phyloP scores from a whole-genome alignment of 345 rosid genomes.

The Iberis pinnata region DNA sequence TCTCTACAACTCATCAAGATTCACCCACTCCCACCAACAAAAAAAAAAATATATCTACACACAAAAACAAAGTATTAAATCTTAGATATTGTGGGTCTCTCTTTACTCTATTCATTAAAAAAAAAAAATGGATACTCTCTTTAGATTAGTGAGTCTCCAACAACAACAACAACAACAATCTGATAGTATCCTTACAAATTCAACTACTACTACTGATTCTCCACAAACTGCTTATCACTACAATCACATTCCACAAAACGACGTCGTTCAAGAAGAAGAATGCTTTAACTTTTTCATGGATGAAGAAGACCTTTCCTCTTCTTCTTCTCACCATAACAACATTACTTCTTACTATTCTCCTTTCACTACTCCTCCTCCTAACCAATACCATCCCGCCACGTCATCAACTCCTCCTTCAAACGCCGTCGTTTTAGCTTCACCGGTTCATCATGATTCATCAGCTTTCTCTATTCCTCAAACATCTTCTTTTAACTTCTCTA shows the following conservation, averaged over 20 bases:
- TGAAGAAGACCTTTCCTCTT: slow-evolving; percentile 98
- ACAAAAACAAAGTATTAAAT: slow-evolving; percentile 29
- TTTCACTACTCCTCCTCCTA: slow-evolving; percentile 31
- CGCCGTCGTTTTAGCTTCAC: slow-evolving; percentile 28
- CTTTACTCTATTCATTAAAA: slow-evolving; percentile 24
- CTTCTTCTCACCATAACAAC: slow-evolving; percentile 58
- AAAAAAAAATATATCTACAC: slow-evolving; percentile 9
- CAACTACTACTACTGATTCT: slow-evolving; percentile 75
- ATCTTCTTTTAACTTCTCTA: slow-evolving; percentile 54
- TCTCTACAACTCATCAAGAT: slow-evolving; percentile 21
- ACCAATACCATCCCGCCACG: slow-evolving; percentile 31
- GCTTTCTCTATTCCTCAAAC: slow-evolving; percentile 47
- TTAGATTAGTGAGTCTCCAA: slow-evolving; percentile 71
- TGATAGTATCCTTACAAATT: slow-evolving; percentile 54
- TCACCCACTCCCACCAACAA: slow-evolving; percentile 29
- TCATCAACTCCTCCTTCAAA: slow-evolving; percentile 37
- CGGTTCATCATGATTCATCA: slow-evolving; percentile 37
- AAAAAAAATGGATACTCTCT: slow-evolving; percentile 79
- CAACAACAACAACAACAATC: slow-evolving; percentile 49
- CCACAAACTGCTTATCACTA: slow-evolving; percentile 53
- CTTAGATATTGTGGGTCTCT: slow-evolving; percentile 59
- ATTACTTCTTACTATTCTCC: slow-evolving; percentile 26
- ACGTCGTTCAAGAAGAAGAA: slow-evolving; percentile 76
- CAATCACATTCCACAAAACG: slow-evolving; percentile 42
- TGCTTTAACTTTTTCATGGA: slow-evolving; percentile 99